Evolutionary conservation across 2,329 filamentous ascomycete species (phyloP), one percentile per base, ranked within the genome.

Genomic region (Pseudogymnoascus sp.): DNA sequence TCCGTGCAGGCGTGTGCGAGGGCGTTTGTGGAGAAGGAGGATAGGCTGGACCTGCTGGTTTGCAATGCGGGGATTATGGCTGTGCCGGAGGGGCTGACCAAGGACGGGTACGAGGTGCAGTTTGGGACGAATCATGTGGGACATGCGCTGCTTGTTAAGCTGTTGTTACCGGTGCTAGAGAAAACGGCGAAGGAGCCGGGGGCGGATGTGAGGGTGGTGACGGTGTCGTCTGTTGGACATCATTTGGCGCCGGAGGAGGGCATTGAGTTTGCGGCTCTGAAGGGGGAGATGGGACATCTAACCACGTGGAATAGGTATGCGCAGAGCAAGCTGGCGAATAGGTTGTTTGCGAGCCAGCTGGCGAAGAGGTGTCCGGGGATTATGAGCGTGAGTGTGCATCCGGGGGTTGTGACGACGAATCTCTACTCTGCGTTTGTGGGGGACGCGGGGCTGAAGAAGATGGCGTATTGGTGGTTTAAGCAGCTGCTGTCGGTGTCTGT

Each of bases 281-380:
- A 71, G 60, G 12, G 58, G 7, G 28, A 22, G 14, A 38, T 39
- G 38, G 33, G 9, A 2, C 16, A 38, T 3, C 14, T 55, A 2
- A 60, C 62, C 4, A 62, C 62, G n/a, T 75, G 73, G 69, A 62
- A 63, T 4, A 70, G 74, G 11, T 79, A 79, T 65, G 79, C 77
- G 0, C 77, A 80, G 64, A 76, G 74, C 63, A 82, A 82, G 68
- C 68, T 82, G 3, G 80, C 81, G 0, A 78, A 80, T 65, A 65
- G 80, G 4, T 68, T 81, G 2, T 79, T 77, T 66, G 73, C 76
- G 3, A 67, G 69, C 5, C 74, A 78, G 61, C 66, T 82, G 7
- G 75, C 77, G 3, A 65, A 69, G 36, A 72, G 71, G 2, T 75
- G 78, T 61, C 75, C 77, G 0, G 63, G 65, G 14, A 72, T 80